These are phyloP conservation scores for Endoconidiophora polonica DNA, from an alignment of 2,329 filamentous ascomycete species.

Conservation along the genomic window DNA sequence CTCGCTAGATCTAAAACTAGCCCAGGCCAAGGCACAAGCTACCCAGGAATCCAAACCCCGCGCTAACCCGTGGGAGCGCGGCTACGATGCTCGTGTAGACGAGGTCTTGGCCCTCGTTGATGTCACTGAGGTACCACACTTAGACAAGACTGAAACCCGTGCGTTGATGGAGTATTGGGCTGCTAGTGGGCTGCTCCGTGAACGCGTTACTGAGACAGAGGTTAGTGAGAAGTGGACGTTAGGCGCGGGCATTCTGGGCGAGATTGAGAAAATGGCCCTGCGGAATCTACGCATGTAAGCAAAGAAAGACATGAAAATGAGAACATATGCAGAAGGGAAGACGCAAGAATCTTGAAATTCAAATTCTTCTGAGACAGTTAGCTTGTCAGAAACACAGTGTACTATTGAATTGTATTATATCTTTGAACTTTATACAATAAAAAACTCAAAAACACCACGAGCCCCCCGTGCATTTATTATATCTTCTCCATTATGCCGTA, in stretches of 20 bases:
- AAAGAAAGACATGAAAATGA: neutral
- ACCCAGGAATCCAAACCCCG: constrained; percentile 23
- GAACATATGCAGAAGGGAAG: neutral
- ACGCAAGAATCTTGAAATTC: neutral
- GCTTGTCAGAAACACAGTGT: neutral
- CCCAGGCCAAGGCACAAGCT: constrained; percentile 32
- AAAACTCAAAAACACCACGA: too few species aligned
- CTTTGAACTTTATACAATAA: neutral
- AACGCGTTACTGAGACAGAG: constrained; percentile 49
- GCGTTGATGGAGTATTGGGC: constrained; percentile 88
- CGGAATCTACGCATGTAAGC: constrained; percentile 30
- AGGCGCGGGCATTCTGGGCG: constrained; percentile 63
- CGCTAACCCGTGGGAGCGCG: constrained; percentile 36
- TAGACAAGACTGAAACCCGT: constrained; percentile 59
- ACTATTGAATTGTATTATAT: constrained; percentile 1
- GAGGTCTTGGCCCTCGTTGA: constrained; percentile 32
- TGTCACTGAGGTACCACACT: constrained; percentile 43
- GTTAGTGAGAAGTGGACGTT: constrained; percentile 75
- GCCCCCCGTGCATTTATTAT: too few species aligned
- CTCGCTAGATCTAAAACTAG: constrained; percentile 52
- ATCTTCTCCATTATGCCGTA: too few species aligned
- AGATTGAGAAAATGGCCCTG: constrained; percentile 56
- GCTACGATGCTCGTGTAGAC: constrained; percentile 41
- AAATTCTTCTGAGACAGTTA: neutral
- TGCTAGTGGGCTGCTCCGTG: constrained; percentile 61